These are phyloP conservation scores for Fusarium decemcellulare DNA, from an alignment of 2,329 filamentous ascomycete genomes.

Conservation along the genomic window DNA sequence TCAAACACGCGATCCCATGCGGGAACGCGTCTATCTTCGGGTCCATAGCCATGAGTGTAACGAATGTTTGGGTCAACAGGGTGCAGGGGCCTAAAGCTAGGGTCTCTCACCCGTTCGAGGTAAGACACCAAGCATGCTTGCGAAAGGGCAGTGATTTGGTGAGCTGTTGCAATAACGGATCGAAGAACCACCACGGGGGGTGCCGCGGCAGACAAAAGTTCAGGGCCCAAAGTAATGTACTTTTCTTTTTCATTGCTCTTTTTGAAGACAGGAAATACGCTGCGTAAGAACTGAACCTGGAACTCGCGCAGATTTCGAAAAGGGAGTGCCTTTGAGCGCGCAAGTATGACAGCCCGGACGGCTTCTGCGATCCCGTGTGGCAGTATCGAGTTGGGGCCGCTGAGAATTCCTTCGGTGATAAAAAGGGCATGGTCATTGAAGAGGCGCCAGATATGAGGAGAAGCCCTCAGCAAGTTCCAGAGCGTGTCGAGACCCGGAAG, in stretches of 20 bases:
- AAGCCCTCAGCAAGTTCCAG: slow-evolving; percentile 31
- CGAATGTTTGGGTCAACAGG: slow-evolving; percentile 2
- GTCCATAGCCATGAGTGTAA: slow-evolving; percentile 8
- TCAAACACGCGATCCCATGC: slow-evolving; percentile 26
- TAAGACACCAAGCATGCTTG: slow-evolving; percentile 37
- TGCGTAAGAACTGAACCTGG: background rate
- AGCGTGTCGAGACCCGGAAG: slow-evolving; percentile 29
- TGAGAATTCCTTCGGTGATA: slow-evolving; percentile 21
- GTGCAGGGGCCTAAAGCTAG: slow-evolving; percentile 29
- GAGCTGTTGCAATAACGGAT: slow-evolving; percentile 34
- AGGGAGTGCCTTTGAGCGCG: slow-evolving; percentile 17
- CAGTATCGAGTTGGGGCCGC: slow-evolving; percentile 19
- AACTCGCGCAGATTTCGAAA: slow-evolving; percentile 20
- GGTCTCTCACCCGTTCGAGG: slow-evolving; percentile 28
- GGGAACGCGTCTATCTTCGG: background rate
- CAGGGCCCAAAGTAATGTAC: slow-evolving; percentile 3
- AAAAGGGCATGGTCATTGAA: slow-evolving; percentile 16
- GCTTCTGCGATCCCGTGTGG: slow-evolving; percentile 7
- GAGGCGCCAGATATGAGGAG: slow-evolving; percentile 24
- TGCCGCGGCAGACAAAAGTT: background rate
- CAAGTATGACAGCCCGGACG: slow-evolving; percentile 21
- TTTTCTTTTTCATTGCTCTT: background rate
- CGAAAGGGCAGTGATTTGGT: slow-evolving; percentile 35
- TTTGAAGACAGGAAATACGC: background rate
- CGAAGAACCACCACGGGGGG: slow-evolving; percentile 17